These are phyloP conservation scores for Pichia cabralensis DNA, from an alignment of 805 yeast species.

Conservation along the genomic window DNA sequence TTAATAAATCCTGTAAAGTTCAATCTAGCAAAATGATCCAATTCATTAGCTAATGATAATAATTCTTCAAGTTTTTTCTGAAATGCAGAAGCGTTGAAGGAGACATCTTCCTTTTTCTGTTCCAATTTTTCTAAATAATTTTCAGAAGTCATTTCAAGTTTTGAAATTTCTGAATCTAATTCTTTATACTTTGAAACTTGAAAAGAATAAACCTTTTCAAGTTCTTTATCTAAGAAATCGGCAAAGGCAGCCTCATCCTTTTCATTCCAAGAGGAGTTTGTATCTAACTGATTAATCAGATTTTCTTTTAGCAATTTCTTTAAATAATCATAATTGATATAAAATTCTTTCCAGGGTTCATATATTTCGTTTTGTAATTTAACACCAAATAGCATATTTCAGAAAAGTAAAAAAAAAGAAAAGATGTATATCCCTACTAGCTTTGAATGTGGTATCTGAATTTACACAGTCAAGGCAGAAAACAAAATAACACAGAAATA, in stretches of 20 bases:
- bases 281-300: slow-evolving; percentile 23
- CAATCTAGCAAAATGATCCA: slow-evolving; percentile 82
- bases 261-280: slow-evolving; percentile 44
- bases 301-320: slow-evolving; percentile 65
- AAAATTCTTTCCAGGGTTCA: slow-evolving; percentile 78
- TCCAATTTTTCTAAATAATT: slow-evolving; percentile 22
- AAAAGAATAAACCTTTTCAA: slow-evolving; percentile 70
- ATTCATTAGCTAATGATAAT: slow-evolving; percentile 66
- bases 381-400: slow-evolving; percentile 72
- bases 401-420: too few relatives aligned
- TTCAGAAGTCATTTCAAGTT: slow-evolving; percentile 52
- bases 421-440: too few relatives aligned
- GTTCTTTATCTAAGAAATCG: slow-evolving; percentile 51
- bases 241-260: slow-evolving; percentile 66
- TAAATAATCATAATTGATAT: slow-evolving; percentile 54
- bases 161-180: slow-evolving; percentile 53
- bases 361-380: slow-evolving; percentile 73
- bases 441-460: too few relatives aligned
- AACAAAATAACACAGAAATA: too few relatives aligned
- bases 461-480: too few relatives aligned
- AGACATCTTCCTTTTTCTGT: slow-evolving; percentile 19
- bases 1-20: slow-evolving; percentile 93
- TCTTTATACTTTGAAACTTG: slow-evolving; percentile 59
- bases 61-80: slow-evolving; percentile 65
- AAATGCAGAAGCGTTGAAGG: slow-evolving; percentile 50